phyloP scores from a whole-genome alignment of 2,329 filamentous ascomycete species.

The Cordyceps javanica region DNA sequence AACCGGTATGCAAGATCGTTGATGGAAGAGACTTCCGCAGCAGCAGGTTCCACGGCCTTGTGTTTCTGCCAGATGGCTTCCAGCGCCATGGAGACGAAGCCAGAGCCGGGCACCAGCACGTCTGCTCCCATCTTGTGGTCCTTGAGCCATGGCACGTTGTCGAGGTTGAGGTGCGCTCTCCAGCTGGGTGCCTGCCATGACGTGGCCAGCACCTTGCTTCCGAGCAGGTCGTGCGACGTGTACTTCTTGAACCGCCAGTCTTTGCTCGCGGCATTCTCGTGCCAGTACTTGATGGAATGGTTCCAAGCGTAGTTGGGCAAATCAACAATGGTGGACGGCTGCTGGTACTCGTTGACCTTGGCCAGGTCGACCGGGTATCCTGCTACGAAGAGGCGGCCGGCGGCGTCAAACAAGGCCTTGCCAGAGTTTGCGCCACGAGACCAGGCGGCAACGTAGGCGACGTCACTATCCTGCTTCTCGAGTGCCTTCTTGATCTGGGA shows the following conservation, averaged over 20 bases:
- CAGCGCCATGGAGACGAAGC: constrained; percentile 36
- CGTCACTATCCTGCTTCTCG: not conserved
- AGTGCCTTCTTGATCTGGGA: constrained; percentile 12
- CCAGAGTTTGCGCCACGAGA: not conserved
- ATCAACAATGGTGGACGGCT: constrained; percentile 13
- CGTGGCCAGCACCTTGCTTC: constrained; percentile 23
- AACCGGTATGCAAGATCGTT: not conserved
- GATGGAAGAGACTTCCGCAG: not conserved
- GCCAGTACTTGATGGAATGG: constrained; percentile 16
- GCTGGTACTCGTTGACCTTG: constrained; percentile 1
- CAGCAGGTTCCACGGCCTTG: constrained; percentile 2
- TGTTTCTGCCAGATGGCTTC: constrained; percentile 29
- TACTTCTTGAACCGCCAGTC: constrained; percentile 19
- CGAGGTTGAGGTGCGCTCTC: constrained; percentile 31
- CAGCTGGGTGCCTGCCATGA: constrained; percentile 29
- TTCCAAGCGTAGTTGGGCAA: constrained; percentile 24
- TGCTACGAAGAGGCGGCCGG: not conserved
- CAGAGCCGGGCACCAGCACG: constrained; percentile 37
- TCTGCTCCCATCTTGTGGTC: constrained; percentile 36
- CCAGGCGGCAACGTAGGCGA: not conserved
- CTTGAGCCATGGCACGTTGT: constrained; percentile 36
- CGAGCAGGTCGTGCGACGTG: constrained; percentile 25
- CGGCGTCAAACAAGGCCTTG: not conserved
- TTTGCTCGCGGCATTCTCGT: constrained; percentile 19
- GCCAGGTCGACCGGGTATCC: constrained; percentile 12